These are phyloP conservation scores for Aspergillus sp. DNA, from an alignment of 2,329 filamentous ascomycete species.

Conservation along the genomic window DNA sequence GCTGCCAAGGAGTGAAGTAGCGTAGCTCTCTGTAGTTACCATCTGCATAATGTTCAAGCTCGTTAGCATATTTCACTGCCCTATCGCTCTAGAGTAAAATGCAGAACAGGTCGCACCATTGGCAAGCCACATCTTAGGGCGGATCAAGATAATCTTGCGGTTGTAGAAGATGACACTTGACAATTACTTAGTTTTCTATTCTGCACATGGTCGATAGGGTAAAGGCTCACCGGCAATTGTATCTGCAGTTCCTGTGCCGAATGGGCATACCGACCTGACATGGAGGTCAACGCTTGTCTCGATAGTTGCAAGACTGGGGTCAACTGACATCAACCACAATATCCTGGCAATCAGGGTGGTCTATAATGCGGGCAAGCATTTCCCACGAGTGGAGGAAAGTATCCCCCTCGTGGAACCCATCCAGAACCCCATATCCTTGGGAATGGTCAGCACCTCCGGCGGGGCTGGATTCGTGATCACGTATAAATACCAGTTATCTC, in stretches of 20 bases:
- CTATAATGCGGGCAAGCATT: slow-evolving; percentile 59
- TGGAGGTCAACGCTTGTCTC: too few species aligned
- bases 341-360: slow-evolving; percentile 58
- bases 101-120: slow-evolving; percentile 43
- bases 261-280: slow-evolving; percentile 56
- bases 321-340: slow-evolving; percentile 58
- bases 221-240: slow-evolving; percentile 55
- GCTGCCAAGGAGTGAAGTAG: slow-evolving; percentile 64
- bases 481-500: slow-evolving; percentile 48
- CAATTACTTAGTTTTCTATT: background rate
- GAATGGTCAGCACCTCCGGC: background rate
- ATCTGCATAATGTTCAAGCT: slow-evolving; percentile 32
- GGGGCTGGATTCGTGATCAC: too few species aligned
- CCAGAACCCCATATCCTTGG: slow-evolving; percentile 59
- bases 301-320: background rate
- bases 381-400: slow-evolving; percentile 62
- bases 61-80: background rate
- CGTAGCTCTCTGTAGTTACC: slow-evolving; percentile 63
- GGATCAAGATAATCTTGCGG: slow-evolving; percentile 66
- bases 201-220: background rate
- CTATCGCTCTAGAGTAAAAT: too few species aligned
- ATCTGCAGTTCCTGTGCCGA: slow-evolving; percentile 59
- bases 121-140: slow-evolving; percentile 69
- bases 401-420: slow-evolving; percentile 63
- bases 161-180: slow-evolving; percentile 58